Conservation (phyloP, 2,329 filamentous ascomycete species). For the Zopfia rhizophila region DNA sequence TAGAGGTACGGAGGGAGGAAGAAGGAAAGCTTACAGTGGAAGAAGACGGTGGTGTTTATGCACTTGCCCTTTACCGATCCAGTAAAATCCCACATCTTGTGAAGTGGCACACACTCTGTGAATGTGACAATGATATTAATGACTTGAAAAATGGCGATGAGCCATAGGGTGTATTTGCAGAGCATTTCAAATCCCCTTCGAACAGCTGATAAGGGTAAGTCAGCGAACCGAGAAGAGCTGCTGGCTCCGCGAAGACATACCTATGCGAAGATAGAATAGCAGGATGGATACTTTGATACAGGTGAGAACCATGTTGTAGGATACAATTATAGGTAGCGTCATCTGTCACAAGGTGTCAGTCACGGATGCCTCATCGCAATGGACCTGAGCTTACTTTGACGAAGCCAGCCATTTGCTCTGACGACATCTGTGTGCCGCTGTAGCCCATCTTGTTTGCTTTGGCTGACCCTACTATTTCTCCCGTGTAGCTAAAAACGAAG, state of each 20-base stretch:
- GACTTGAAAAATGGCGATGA: slow-evolving; percentile 27
- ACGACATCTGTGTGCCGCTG: slow-evolving; percentile 26
- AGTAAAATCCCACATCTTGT: slow-evolving; percentile 42
- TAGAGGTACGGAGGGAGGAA: slow-evolving; percentile 2
- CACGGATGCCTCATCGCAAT: no score
- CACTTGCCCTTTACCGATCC: slow-evolving; percentile 37
- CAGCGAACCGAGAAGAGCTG: no score
- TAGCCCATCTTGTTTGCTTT: slow-evolving; percentile 29
- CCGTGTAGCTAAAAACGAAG: slow-evolving; percentile 26
- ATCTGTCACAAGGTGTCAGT: no score
- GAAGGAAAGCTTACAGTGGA: slow-evolving; percentile 31
- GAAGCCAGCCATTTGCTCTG: slow-evolving; percentile 22
- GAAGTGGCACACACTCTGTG: slow-evolving; percentile 41
- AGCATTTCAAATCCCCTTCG: slow-evolving; percentile 31
- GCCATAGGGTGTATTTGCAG: slow-evolving; percentile 36
- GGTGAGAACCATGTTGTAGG: slow-evolving; percentile 35
- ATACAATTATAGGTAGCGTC: slow-evolving; percentile 28
- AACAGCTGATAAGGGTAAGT: slow-evolving; percentile 26
- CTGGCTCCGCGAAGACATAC: slow-evolving; percentile 30
- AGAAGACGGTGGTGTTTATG: slow-evolving; percentile 41
- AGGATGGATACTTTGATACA: slow-evolving; percentile 46
- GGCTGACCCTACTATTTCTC: slow-evolving; percentile 22
- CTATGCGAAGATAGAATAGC: slow-evolving; percentile 43
- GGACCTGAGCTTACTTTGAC: slow-evolving; percentile 31
- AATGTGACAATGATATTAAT: slow-evolving; percentile 35